Evolutionary conservation across 345 rosid genomes (phyloP), one percentile per base, ranked within the genome.

Genomic region (Crucihimalaya himalaica): DNA sequence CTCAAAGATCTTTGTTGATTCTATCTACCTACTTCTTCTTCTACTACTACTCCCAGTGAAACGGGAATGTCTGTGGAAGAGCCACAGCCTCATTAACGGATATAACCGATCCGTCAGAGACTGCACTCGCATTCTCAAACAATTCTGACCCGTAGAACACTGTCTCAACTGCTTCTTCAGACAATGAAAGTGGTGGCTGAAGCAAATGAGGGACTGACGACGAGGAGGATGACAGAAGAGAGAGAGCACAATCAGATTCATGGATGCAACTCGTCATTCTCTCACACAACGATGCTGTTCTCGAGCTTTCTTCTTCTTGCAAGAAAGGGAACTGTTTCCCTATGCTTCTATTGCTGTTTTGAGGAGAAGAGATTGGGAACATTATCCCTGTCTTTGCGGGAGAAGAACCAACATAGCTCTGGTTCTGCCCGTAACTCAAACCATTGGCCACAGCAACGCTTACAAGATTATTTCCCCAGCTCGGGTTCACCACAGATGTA

Each of bases 181-280:
- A 62, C 66, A 77, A 57, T 28, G 76, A 64, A 27, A 57, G 64
- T 45, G 72, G 73, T 15, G 77, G 76, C 50, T 78, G 81, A 78
- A 78, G 61, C 81, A 72, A 43, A 66, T 63, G 77, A 34, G 72
- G 72, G 15, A 58, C 80, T 42, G 80, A 75, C 0, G 75, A 57
- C 6, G 75, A 76, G 15, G 79, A 77, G 45, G 87, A 81, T 71
- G 90, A 84, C 92, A 89, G 96, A 84, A 89, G 96, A 89, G 96
- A 89, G 96, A 86, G 92, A 89, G 96, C 96, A 83, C 96, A 89
- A 67, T 87, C 89, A 20, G 89, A 82, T 79, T 84, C 83, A 25
- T 37, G 74, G 71, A 65, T 82, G 53, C 71, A 79, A 76, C 79
- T 67, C 66, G 85, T 71, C 75, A 83, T 79, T 81, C 86, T 80